Conservation (phyloP, 2,329 filamentous ascomycete species). For the Sphaerulina musiva region DNA sequence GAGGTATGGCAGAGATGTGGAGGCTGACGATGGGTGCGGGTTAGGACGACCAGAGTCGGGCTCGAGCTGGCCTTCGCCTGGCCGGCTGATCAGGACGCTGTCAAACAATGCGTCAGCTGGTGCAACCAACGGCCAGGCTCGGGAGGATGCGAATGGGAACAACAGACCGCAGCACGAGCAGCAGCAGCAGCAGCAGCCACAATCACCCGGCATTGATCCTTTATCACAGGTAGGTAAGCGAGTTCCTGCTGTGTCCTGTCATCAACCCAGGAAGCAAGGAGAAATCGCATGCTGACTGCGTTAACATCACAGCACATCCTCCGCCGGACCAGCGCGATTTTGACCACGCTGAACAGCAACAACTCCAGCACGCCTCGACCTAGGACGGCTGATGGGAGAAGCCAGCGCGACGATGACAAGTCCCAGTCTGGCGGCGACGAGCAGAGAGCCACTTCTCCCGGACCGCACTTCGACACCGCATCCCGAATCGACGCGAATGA, state of each 20-base stretch:
- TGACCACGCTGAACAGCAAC: constrained; percentile 30
- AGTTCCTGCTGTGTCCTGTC: constrained; percentile 3
- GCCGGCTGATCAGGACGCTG: constrained; percentile 23
- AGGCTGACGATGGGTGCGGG: constrained; percentile 10
- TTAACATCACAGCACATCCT: constrained; percentile 46
- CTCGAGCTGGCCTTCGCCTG: constrained; percentile 19
- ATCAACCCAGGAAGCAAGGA: constrained; percentile 1
- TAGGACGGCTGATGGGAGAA: constrained; percentile 28
- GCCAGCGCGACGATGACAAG: constrained; percentile 19
- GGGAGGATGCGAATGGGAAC: constrained; percentile 13
- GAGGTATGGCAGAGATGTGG: neutral
- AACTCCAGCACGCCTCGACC: constrained; percentile 33
- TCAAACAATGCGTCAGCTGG: constrained; percentile 20
- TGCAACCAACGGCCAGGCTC: constrained; percentile 12
- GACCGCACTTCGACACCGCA: constrained; percentile 13
- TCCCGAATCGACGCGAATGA: constrained; percentile 23
- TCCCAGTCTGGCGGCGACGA: constrained; percentile 11
- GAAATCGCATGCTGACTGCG: constrained; percentile 17
- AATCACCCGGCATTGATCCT: constrained; percentile 55
- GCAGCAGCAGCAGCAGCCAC: constrained; percentile 18
- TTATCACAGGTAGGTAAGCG: constrained; percentile 56
- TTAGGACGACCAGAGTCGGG: constrained; percentile 19
- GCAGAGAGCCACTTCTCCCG: constrained; percentile 13
- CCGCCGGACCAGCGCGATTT: constrained; percentile 59
- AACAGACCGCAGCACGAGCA: constrained; percentile 4